A percentile compares a stretch with the other conserved stretches of the same genome.
Evolutionary conservation across 2,329 filamentous ascomycete genomes (phyloP).

Genomic region (Endothia cerciana): DNA sequence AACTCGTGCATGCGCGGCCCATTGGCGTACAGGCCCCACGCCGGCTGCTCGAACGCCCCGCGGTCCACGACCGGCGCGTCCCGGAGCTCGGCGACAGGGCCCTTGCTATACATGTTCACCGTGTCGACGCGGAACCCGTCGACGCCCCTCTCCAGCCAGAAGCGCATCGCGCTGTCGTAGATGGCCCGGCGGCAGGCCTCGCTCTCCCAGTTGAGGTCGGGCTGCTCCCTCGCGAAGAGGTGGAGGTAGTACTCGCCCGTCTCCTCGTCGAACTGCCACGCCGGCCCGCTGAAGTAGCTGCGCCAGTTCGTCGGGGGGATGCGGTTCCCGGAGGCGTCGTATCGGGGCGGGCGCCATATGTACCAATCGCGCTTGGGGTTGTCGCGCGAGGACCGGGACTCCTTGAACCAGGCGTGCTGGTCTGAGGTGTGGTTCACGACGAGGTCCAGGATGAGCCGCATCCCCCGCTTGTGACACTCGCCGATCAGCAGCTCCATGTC

Average conservation of each 20-base stretch:
- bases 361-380: slow-evolving; percentile 74
- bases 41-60: slow-evolving; percentile 54
- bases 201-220: slow-evolving; percentile 87
- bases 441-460: slow-evolving; percentile 74
- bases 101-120: slow-evolving; percentile 71
- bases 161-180: slow-evolving; percentile 72
- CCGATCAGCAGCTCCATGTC: slow-evolving; percentile 67
- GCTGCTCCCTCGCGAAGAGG: slow-evolving; percentile 75
- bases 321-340: slow-evolving; percentile 60
- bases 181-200: slow-evolving; percentile 68
- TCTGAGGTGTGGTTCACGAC: slow-evolving; percentile 80
- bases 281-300: slow-evolving; percentile 62
- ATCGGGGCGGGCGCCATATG: slow-evolving; percentile 49
- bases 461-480: slow-evolving; percentile 62
- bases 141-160: slow-evolving; percentile 77
- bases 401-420: slow-evolving; percentile 72
- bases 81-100: slow-evolving; percentile 50
- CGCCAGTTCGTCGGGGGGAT: slow-evolving; percentile 78
- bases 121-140: slow-evolving; percentile 77
- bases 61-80: slow-evolving; percentile 60
- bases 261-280: slow-evolving; percentile 73
- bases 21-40: slow-evolving; percentile 63
- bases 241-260: slow-evolving; percentile 78
- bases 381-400: slow-evolving; percentile 63
- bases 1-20: slow-evolving; percentile 72